These are phyloP conservation scores for Bauhinia variegata DNA, from an alignment of 306 rosid genomes.

Conservation along the genomic window DNA sequence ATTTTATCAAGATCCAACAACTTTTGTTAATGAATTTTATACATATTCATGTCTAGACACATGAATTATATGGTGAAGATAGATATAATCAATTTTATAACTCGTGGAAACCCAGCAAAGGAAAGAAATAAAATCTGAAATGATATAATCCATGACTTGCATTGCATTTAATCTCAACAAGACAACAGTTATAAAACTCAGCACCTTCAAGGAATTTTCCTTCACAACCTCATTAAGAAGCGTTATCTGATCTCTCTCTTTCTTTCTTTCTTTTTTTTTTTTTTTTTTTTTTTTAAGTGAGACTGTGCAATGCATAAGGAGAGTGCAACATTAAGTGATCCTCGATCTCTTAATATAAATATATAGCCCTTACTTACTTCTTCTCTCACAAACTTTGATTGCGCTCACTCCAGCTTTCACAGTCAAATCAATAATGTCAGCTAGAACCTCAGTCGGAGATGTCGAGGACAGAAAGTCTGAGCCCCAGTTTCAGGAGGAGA, in stretches of 20 bases:
- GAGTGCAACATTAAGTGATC: too few species aligned
- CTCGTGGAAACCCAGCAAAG: background rate
- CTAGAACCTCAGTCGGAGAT: background rate
- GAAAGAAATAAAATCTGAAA: background rate
- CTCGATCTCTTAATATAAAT: too few species aligned
- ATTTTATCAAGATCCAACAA: too few species aligned
- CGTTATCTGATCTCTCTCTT: background rate
- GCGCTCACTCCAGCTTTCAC: background rate
- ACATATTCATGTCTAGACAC: too few species aligned
- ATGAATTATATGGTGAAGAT: too few species aligned
- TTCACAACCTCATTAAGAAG: background rate
- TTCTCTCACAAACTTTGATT: background rate
- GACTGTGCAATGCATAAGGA: too few species aligned
- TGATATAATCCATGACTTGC: too few species aligned
- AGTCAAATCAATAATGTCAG: constrained; percentile 1
- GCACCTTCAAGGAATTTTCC: too few species aligned
- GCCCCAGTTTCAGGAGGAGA: constrained; percentile 3
- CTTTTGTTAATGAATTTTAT: too few species aligned
- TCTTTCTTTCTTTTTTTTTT: background rate
- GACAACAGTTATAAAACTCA: background rate
- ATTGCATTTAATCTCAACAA: too few species aligned
- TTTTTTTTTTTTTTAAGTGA: constrained; percentile 6
- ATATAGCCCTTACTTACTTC: background rate
- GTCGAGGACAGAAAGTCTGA: background rate
- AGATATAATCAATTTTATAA: background rate